Conservation (phyloP, 164 flowering plant species). For the Umbellularia californica region DNA sequence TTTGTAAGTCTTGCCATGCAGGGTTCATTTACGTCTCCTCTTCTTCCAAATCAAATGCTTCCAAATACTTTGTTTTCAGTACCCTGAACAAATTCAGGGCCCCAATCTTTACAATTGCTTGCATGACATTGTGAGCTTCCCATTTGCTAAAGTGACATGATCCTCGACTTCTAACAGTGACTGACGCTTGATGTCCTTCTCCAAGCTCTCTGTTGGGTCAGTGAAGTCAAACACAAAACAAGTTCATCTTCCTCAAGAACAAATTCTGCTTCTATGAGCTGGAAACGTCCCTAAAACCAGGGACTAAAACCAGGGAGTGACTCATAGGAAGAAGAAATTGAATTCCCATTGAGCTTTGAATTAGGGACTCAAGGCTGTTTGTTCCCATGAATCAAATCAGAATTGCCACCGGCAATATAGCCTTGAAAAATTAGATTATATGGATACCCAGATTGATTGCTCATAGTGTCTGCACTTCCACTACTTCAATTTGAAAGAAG, state of each 20-base stretch:
- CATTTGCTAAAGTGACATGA: slow-evolving; percentile 60
- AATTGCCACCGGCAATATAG: slow-evolving; percentile 17
- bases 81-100: slow-evolving; percentile 64
- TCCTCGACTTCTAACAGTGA: slow-evolving; percentile 76
- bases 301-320: slow-evolving; percentile 72
- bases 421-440: slow-evolving; percentile 16
- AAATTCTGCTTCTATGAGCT: slow-evolving; percentile 58
- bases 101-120: slow-evolving; percentile 57
- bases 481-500: too few species aligned
- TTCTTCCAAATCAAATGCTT: slow-evolving; percentile 68
- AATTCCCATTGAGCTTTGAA: slow-evolving; percentile 33
- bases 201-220: slow-evolving; percentile 63
- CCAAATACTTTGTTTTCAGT: slow-evolving; percentile 46
- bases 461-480: slow-evolving; percentile 25
- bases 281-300: slow-evolving; percentile 68
- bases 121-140: slow-evolving; percentile 54
- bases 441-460: slow-evolving; percentile 21
- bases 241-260: slow-evolving; percentile 56
- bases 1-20: slow-evolving; percentile 85
- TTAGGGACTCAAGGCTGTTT: slow-evolving; percentile 15
- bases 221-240: slow-evolving; percentile 76
- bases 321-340: slow-evolving; percentile 31
- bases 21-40: slow-evolving; percentile 83
- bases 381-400: slow-evolving; percentile 20
- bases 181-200: slow-evolving; percentile 80